Evolutionary conservation across 495 filamentous ascomycete genomes (phyloP).

Genomic region (Podospora conica): DNA sequence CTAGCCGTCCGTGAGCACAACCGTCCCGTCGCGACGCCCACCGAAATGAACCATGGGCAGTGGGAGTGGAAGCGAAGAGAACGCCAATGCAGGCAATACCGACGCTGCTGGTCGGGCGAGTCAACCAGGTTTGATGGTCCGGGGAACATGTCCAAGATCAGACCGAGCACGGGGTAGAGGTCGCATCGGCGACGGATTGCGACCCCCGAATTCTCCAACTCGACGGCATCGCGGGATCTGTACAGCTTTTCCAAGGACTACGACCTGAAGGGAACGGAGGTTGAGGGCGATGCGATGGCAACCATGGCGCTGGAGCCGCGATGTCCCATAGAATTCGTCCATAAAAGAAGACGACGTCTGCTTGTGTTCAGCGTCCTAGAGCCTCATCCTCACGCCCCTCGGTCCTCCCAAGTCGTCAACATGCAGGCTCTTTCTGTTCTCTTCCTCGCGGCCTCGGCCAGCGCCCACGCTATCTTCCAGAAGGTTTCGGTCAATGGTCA

Average conservation of each 20-base stretch:
- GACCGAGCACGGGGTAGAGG: not conserved
- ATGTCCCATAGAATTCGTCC: not conserved
- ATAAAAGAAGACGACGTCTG: not conserved
- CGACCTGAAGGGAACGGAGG: not conserved
- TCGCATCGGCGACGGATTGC: not conserved
- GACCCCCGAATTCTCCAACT: not conserved
- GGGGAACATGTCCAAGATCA: not conserved
- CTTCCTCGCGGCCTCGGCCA: constrained; percentile 26
- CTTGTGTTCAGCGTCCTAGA: not conserved
- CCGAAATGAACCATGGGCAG: not conserved
- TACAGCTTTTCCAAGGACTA: not conserved
- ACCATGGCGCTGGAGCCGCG: not conserved
- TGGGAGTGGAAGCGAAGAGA: not conserved
- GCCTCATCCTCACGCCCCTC: not conserved
- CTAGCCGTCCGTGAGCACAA: not conserved
- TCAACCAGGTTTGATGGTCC: not conserved
- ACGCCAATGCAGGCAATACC: not conserved
- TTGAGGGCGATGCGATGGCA: not conserved
- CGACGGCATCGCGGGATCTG: not conserved
- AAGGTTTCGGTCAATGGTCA: constrained; percentile 46
- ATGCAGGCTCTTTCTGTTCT: constrained; percentile 26
- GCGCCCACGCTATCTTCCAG: constrained; percentile 41
- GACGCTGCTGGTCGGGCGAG: not conserved
- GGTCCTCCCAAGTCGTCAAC: constrained; percentile 5
- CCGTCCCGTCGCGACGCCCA: not conserved